Conservation (phyloP, 768 basidiomycete genomes). For the Tricholoma furcatifolium region DNA sequence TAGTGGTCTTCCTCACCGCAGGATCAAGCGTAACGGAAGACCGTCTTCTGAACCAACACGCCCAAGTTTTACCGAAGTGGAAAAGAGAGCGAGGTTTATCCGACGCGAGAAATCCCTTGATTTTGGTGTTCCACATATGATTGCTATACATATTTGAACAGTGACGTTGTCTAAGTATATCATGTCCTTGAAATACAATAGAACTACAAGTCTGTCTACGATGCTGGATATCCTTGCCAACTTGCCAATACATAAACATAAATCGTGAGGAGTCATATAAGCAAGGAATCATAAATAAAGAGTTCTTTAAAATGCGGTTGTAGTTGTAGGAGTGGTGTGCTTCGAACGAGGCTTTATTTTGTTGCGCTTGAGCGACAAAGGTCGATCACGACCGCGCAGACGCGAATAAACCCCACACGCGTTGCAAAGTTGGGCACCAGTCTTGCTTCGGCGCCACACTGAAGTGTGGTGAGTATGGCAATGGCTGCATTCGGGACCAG, state of each 20-base stretch:
- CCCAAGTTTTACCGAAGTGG: neutral
- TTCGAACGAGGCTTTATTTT: constrained; percentile 51
- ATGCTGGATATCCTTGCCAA: neutral
- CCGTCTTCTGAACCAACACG: constrained; percentile 5
- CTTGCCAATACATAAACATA: neutral
- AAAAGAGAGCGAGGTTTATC: neutral
- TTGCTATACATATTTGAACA: neutral
- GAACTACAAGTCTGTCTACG: neutral
- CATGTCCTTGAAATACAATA: neutral
- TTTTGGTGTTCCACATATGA: neutral
- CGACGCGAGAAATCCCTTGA: constrained; percentile 11
- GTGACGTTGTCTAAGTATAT: neutral
- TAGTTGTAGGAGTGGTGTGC: constrained; percentile 26
- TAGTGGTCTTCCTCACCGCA: constrained; percentile 1
- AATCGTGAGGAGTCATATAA: neutral
- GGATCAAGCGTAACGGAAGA: constrained; percentile 4
- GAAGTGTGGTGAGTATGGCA: constrained; percentile 49
- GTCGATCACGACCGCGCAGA: constrained; percentile 45
- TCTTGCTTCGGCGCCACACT: constrained; percentile 50
- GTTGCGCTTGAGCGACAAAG: constrained; percentile 43
- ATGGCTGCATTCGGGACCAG: constrained; percentile 48
- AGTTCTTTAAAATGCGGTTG: neutral
- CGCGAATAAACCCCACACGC: constrained; percentile 50
- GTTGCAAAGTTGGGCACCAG: constrained; percentile 49
- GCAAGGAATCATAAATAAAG: no score